phyloP scores from a whole-genome alignment of 306 rosid genomes.

The Cucumis melo region DNA sequence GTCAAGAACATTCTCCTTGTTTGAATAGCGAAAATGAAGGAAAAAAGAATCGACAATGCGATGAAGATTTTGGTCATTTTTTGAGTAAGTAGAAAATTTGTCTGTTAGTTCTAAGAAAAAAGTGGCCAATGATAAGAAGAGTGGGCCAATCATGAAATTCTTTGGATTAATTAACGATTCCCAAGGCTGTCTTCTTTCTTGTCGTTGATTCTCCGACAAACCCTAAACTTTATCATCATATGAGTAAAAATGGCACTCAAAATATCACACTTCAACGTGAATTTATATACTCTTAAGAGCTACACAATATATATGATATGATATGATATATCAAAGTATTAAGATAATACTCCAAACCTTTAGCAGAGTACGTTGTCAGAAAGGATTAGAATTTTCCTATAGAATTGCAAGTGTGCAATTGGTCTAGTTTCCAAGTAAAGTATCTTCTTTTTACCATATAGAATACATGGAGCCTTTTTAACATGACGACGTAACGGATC shows the following conservation, averaged over 20 bases:
- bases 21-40: background rate
- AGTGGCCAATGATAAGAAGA: background rate
- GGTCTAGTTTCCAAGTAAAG: background rate
- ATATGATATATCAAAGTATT: background rate
- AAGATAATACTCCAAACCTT: background rate
- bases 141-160: background rate
- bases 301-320: background rate
- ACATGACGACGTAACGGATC: background rate
- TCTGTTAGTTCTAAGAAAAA: background rate
- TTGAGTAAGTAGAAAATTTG: background rate
- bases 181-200: background rate
- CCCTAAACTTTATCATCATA: background rate
- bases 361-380: background rate
- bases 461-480: background rate
- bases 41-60: background rate
- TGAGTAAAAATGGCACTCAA: background rate
- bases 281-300: background rate
- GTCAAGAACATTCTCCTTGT: too few relatives aligned
- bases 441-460: background rate
- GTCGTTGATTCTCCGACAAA: slow-evolving; percentile 5
- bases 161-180: background rate
- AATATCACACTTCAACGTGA: background rate
- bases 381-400: background rate
- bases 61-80: background rate
- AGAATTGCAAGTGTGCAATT: background rate